Conservation (phyloP, 164 flowering plant species). For the Magnolia kwangsiensis region DNA sequence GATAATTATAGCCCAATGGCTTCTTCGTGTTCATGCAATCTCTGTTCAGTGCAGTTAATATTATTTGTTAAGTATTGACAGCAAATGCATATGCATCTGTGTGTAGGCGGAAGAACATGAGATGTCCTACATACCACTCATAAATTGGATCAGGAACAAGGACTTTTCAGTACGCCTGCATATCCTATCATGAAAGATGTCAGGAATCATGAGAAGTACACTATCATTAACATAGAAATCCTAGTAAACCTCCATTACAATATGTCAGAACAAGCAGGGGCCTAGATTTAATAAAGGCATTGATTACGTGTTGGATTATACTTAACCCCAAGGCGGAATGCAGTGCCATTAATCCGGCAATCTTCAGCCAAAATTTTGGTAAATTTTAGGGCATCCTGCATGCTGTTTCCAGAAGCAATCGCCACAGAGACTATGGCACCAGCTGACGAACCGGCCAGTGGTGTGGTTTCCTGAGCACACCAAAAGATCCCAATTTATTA, state of each 20-base stretch:
- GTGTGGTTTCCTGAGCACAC: slow-evolving; percentile 69
- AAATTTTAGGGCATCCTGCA: slow-evolving; percentile 75
- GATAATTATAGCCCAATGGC: no score
- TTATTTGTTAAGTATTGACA: no score
- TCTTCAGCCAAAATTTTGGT: slow-evolving; percentile 79
- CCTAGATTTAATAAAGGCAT: not conserved
- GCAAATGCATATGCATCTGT: no score
- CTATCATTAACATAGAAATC: not conserved
- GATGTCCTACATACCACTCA: no score
- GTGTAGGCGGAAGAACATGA: no score
- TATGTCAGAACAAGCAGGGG: not conserved
- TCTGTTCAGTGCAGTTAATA: no score
- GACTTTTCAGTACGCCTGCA: no score
- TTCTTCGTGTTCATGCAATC: no score
- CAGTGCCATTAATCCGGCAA: slow-evolving; percentile 82
- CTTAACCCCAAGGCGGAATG: slow-evolving; percentile 91
- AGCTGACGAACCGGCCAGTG: slow-evolving; percentile 95
- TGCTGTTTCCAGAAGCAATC: slow-evolving; percentile 82
- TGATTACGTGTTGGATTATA: not conserved
- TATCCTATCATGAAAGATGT: no score
- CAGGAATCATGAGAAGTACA: no score
- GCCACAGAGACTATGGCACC: slow-evolving; percentile 95
- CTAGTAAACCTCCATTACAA: not conserved
- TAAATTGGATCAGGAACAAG: no score
- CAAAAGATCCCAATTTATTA: not conserved